Conservation (phyloP, 1,284 basidiomycete genomes). For the Takashimella koratensis region DNA sequence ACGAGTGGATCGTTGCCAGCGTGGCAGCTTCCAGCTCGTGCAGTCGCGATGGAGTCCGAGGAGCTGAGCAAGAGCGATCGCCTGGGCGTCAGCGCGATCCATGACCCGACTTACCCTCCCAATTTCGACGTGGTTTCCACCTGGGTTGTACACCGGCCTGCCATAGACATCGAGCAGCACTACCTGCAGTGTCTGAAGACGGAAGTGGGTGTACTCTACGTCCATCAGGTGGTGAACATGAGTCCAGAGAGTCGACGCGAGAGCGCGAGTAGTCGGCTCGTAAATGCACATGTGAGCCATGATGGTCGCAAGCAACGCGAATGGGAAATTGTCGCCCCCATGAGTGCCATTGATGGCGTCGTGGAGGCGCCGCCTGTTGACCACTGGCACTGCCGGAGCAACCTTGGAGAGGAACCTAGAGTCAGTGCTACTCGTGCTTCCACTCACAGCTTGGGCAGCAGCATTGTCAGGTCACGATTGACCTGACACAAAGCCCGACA, state of each 20-base stretch:
- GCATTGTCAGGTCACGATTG: slow-evolving; percentile 9
- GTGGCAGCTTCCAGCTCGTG: slow-evolving; percentile 22
- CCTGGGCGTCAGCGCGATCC: slow-evolving; percentile 3
- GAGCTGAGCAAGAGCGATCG: slow-evolving; percentile 17
- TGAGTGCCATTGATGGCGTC: slow-evolving; percentile 15
- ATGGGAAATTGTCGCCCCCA: slow-evolving; percentile 17
- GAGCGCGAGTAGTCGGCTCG: slow-evolving; percentile 8
- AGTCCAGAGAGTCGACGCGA: slow-evolving; percentile 13
- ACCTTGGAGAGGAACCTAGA: slow-evolving; percentile 19
- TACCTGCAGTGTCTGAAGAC: slow-evolving; percentile 23
- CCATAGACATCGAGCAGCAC: slow-evolving; percentile 23
- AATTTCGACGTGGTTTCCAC: slow-evolving; percentile 21
- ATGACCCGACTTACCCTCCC: slow-evolving; percentile 15
- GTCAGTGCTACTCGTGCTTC: neutral
- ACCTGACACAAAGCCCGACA: slow-evolving; percentile 3
- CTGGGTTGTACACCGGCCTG: slow-evolving; percentile 17
- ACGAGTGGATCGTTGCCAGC: slow-evolving; percentile 21
- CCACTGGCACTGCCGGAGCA: slow-evolving; percentile 22
- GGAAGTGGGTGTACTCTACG: slow-evolving; percentile 17
- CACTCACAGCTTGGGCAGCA: slow-evolving; percentile 18
- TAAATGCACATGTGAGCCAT: slow-evolving; percentile 20
- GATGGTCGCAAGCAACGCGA: slow-evolving; percentile 20
- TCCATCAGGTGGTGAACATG: slow-evolving; percentile 21
- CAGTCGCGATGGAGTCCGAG: slow-evolving; percentile 27
- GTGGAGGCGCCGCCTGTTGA: slow-evolving; percentile 24